phyloP scores from a whole-genome alignment of 164 flowering plant species.

The Buxus sempervirens region DNA sequence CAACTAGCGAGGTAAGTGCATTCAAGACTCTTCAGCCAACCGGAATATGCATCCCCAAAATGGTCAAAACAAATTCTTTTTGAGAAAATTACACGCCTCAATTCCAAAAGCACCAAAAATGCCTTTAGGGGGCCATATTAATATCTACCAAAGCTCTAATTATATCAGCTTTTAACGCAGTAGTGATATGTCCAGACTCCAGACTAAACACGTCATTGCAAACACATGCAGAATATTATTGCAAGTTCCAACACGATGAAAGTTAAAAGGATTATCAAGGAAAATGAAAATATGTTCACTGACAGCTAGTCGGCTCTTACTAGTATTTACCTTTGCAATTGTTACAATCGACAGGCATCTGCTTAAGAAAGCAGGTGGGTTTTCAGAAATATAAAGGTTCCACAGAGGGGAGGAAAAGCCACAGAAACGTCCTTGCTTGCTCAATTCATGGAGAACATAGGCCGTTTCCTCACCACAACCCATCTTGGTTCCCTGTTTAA shows the following conservation, averaged over 20 bases:
- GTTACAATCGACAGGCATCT: constrained; percentile 22
- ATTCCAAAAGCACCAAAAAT: too few relatives aligned
- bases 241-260: too few relatives aligned
- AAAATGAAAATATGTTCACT: background rate
- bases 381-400: constrained; percentile 16
- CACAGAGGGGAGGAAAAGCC: constrained; percentile 19
- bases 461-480: constrained; percentile 7
- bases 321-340: constrained; percentile 21
- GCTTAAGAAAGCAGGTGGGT: constrained; percentile 15
- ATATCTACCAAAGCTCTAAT: too few relatives aligned
- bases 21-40: too few relatives aligned
- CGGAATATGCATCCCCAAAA: too few relatives aligned
- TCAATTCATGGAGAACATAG: constrained; percentile 12
- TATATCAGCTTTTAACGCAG: too few relatives aligned
- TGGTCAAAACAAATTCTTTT: too few relatives aligned
- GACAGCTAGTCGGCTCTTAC: background rate
- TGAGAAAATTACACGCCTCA: too few relatives aligned
- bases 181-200: too few relatives aligned
- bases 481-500: constrained; percentile 6
- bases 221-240: background rate
- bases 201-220: too few relatives aligned
- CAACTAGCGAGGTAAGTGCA: too few relatives aligned
- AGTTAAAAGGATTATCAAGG: background rate
- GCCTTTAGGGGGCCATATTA: too few relatives aligned
- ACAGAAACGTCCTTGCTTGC: constrained; percentile 22